Conservation (phyloP, 2,329 filamentous ascomycete species). For the Cryoendolithus antarcticus region DNA sequence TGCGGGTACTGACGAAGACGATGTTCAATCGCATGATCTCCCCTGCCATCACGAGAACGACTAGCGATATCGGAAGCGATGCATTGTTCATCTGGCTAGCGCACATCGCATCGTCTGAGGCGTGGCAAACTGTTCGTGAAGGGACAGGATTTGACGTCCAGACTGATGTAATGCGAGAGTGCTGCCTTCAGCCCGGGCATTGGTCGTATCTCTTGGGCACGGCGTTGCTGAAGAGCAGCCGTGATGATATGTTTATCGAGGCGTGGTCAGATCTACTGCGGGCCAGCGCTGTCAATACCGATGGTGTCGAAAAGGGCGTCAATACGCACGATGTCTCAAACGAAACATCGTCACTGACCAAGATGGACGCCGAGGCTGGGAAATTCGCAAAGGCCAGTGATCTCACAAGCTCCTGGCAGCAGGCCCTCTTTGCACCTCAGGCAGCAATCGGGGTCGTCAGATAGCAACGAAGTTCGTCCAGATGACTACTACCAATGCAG, state of each 20-base stretch:
- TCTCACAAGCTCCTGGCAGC: constrained; percentile 7
- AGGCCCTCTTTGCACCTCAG: constrained; percentile 5
- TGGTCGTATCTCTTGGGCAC: constrained; percentile 28
- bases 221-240: constrained; percentile 16
- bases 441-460: constrained; percentile 11
- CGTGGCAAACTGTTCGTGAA: constrained; percentile 1
- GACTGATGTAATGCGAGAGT: constrained; percentile 16
- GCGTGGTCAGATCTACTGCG: constrained; percentile 24
- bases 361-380: constrained; percentile 2
- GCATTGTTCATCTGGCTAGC: constrained; percentile 37
- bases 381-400: too few species aligned
- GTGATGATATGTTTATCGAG: constrained; percentile 12
- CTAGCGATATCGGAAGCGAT: constrained; percentile 24
- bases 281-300: constrained; percentile 14
- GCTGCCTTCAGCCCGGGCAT: constrained; percentile 24
- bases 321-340: neutral
- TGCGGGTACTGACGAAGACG: constrained; percentile 26
- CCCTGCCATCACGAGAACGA: constrained; percentile 9
- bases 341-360: neutral
- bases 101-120: constrained; percentile 28
- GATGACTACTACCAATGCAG: constrained; percentile 60
- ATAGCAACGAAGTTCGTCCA: constrained; percentile 9
- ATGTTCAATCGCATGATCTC: constrained; percentile 26
- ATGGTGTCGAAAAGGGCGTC: neutral
- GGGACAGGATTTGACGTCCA: constrained; percentile 3